phyloP scores from a whole-genome alignment of 2,329 filamentous ascomycete genomes.

The Alternaria sp. region DNA sequence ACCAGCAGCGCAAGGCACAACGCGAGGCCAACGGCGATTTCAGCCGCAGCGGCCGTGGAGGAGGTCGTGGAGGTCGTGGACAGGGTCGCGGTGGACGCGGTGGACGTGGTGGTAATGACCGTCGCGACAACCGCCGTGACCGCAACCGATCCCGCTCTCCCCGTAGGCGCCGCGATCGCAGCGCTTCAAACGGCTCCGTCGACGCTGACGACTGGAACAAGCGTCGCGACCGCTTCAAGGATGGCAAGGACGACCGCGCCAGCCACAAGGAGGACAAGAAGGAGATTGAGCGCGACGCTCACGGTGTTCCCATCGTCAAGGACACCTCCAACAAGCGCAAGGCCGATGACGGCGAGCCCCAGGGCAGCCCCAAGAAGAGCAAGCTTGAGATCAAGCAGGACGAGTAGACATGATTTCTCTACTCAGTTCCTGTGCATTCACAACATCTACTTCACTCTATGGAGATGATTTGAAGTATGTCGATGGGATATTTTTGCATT shows the following conservation, averaged over 20 bases:
- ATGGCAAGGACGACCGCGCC: slow-evolving; percentile 37
- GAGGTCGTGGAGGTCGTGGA: slow-evolving; percentile 41
- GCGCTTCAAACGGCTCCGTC: slow-evolving; percentile 27
- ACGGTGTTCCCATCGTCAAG: slow-evolving; percentile 41
- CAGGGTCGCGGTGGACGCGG: slow-evolving; percentile 36
- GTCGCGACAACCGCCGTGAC: slow-evolving; percentile 33
- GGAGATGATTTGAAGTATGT: background rate
- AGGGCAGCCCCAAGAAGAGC: slow-evolving; percentile 40
- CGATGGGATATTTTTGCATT: slow-evolving; percentile 18
- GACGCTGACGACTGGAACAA: slow-evolving; percentile 41
- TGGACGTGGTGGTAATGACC: slow-evolving; percentile 30
- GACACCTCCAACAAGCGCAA: slow-evolving; percentile 47
- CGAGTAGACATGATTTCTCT: slow-evolving; percentile 23
- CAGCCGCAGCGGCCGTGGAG: slow-evolving; percentile 42
- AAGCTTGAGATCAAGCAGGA: slow-evolving; percentile 50
- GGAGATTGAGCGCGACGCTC: slow-evolving; percentile 35
- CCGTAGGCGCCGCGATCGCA: slow-evolving; percentile 37
- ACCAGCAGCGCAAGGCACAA: slow-evolving; percentile 18
- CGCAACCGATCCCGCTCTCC: slow-evolving; percentile 33
- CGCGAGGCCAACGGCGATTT: slow-evolving; percentile 39
- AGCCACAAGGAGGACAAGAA: slow-evolving; percentile 34
- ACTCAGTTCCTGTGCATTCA: background rate
- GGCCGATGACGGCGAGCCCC: slow-evolving; percentile 35
- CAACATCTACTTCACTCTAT: background rate
- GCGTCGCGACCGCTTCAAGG: slow-evolving; percentile 48